Percentiles rank a stretch among this genome's conserved stretches.
Evolutionary conservation across 2,329 filamentous ascomycete species (phyloP).

Genomic region (Lomentospora prolificans): DNA sequence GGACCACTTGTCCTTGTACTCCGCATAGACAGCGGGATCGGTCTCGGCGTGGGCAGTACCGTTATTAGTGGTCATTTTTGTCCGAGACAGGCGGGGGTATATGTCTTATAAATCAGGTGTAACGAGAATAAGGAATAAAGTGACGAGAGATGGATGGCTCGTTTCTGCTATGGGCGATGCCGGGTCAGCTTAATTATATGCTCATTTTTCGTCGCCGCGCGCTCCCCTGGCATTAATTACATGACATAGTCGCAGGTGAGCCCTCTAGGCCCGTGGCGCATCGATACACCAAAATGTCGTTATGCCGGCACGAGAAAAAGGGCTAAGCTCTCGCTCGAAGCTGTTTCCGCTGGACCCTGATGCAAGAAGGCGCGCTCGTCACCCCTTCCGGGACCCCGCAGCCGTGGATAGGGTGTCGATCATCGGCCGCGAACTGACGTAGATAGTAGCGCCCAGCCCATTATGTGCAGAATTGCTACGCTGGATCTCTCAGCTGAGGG

Average conservation of each 20-base stretch:
- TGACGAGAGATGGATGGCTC: not conserved
- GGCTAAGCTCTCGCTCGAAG: not conserved
- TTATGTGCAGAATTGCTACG: too few relatives aligned
- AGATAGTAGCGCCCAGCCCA: too few relatives aligned
- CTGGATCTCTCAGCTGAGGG: not conserved
- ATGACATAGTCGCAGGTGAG: too few relatives aligned
- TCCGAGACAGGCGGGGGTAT: not conserved
- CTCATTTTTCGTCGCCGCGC: not conserved
- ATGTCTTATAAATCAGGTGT: not conserved
- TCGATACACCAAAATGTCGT: not conserved
- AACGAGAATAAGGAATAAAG: not conserved
- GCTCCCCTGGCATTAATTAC: too few relatives aligned
- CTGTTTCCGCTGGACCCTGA: not conserved
- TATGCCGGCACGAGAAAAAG: not conserved
- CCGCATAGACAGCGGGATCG: constrained; percentile 27
- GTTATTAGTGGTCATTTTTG: constrained; percentile 14
- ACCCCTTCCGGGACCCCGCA: not conserved
- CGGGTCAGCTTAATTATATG: not conserved
- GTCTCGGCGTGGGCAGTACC: constrained; percentile 14
- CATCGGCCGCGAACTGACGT: not conserved
- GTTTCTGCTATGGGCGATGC: too few relatives aligned
- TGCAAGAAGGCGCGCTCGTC: not conserved
- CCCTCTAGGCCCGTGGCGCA: not conserved
- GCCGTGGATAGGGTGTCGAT: not conserved
- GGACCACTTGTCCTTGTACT: constrained; percentile 26